A percentile compares a stretch with the other conserved stretches of the same genome.
Conservation (phyloP, 1,284 basidiomycete species). For the Abortiporus biennis region DNA sequence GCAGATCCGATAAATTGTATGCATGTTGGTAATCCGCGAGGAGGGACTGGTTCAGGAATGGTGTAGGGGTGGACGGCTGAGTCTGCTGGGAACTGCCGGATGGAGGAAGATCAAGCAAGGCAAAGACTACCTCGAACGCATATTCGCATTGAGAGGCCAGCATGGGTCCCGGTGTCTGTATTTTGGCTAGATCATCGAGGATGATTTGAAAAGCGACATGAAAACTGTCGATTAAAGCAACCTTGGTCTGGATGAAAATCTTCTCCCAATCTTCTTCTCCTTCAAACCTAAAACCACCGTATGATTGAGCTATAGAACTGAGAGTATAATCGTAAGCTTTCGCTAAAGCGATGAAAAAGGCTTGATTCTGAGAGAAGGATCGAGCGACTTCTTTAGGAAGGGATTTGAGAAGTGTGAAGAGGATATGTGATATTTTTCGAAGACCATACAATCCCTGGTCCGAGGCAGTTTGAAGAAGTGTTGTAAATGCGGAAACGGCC, state of each 20-base stretch:
- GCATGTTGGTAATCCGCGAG: slow-evolving; percentile 65
- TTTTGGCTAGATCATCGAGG: slow-evolving; percentile 38
- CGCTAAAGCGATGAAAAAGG: slow-evolving; percentile 53
- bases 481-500: slow-evolving; percentile 49
- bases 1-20: slow-evolving; percentile 47
- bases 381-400: slow-evolving; percentile 42
- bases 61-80: slow-evolving; percentile 25
- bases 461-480: slow-evolving; percentile 35
- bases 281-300: slow-evolving; percentile 46
- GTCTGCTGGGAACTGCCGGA: slow-evolving; percentile 15
- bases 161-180: slow-evolving; percentile 28
- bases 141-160: slow-evolving; percentile 44
- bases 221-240: slow-evolving; percentile 62
- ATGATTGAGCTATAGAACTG: slow-evolving; percentile 44
- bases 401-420: slow-evolving; percentile 48
- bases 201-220: slow-evolving; percentile 49
- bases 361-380: slow-evolving; percentile 42
- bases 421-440: slow-evolving; percentile 54
- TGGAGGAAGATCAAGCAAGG: slow-evolving; percentile 42
- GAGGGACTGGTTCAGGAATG: slow-evolving; percentile 62
- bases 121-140: slow-evolving; percentile 51
- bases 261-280: slow-evolving; percentile 58
- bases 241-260: slow-evolving; percentile 65
- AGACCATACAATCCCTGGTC: slow-evolving; percentile 54
- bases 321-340: slow-evolving; percentile 54